These are phyloP conservation scores for Colletotrichum neosansevieriae DNA, from an alignment of 2,329 filamentous ascomycete genomes.

Conservation along the genomic window DNA sequence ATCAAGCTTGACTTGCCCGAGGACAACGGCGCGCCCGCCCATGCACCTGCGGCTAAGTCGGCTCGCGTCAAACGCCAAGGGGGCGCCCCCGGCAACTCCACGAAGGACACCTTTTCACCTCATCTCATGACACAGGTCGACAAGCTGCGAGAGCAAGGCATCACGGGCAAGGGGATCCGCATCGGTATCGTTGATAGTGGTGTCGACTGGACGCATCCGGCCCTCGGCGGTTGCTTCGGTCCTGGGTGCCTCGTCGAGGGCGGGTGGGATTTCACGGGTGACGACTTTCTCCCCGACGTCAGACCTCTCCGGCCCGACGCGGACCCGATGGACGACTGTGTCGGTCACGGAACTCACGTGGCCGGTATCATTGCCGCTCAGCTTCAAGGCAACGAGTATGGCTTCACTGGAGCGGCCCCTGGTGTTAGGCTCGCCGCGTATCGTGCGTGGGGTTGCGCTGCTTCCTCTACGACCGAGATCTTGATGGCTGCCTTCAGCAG, in stretches of 20 bases:
- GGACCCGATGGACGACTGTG: conserved; percentile 30
- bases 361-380: conserved; percentile 61
- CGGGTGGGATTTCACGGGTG: conserved; percentile 61
- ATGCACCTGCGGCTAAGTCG: neutral
- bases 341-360: conserved; percentile 57
- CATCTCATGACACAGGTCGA: conserved; percentile 49
- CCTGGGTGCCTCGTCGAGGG: conserved; percentile 59
- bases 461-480: conserved; percentile 52
- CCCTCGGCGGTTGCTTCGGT: conserved; percentile 66
- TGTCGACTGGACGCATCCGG: conserved; percentile 63
- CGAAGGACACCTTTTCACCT: conserved; percentile 25
- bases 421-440: conserved; percentile 55
- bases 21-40: conserved; percentile 30
- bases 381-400: conserved; percentile 5
- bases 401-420: conserved; percentile 55
- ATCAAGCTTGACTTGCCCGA: conserved; percentile 39
- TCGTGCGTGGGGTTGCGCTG: conserved; percentile 52
- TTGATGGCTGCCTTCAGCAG: conserved; percentile 56
- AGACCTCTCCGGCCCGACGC: conserved; percentile 14
- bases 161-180: conserved; percentile 58
- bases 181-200: conserved; percentile 56
- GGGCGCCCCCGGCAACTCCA: conserved; percentile 3
- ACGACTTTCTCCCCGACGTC: conserved; percentile 46
- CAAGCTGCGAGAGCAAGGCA: conserved; percentile 55
- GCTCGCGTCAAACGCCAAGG: conserved; percentile 25